Evolutionary conservation across 495 filamentous ascomycete genomes (phyloP).

Genomic region (Trichoderma parareesei): DNA sequence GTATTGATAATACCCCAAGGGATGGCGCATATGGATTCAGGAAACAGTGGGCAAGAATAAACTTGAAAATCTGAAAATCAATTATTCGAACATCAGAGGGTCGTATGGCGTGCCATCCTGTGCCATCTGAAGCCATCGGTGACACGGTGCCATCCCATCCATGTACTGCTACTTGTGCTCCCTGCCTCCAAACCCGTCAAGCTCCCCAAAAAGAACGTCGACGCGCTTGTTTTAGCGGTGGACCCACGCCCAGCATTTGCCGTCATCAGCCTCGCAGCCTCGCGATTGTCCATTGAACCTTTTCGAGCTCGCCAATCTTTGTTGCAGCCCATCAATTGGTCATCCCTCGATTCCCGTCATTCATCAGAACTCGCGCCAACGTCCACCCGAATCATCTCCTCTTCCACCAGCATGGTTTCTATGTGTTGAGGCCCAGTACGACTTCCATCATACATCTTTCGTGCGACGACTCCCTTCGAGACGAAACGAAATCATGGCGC

Average conservation of each 20-base stretch:
- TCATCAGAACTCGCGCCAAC: neutral
- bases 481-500: conserved; percentile 29
- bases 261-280: conserved; percentile 13
- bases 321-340: neutral
- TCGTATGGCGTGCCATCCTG: neutral
- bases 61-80: neutral
- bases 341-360: neutral
- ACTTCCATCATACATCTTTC: neutral
- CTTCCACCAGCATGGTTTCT: neutral
- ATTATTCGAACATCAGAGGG: neutral
- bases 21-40: neutral
- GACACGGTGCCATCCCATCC: neutral
- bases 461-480: neutral
- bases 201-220: neutral
- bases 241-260: conserved; percentile 9
- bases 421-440: neutral
- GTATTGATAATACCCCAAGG: neutral
- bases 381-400: neutral
- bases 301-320: neutral
- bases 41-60: neutral
- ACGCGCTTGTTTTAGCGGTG: conserved; percentile 8
- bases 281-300: conserved; percentile 4
- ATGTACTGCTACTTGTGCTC: neutral
- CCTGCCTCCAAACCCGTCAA: neutral
- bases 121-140: neutral